Evolutionary conservation across 371 early-diverging fungal species (phyloP).

Genomic region (Batrachochytrium dendrobatidis): DNA sequence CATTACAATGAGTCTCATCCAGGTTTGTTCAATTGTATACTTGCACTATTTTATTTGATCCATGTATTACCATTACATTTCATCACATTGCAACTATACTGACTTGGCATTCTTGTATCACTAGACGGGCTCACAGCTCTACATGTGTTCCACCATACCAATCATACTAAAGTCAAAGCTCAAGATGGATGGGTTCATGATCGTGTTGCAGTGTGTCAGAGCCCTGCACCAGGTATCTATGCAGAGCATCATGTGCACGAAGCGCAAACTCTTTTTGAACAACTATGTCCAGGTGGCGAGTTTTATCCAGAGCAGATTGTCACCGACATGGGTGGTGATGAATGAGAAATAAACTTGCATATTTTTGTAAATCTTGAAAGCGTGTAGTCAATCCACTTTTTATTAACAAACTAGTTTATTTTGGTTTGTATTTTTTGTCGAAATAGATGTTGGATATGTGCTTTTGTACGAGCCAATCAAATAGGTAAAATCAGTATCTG

Average conservation of each 20-base stretch:
- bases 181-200: background rate
- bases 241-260: constrained; percentile 44
- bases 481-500: too few species aligned
- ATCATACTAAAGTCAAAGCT: background rate
- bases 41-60: too few species aligned
- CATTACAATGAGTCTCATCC: too few species aligned
- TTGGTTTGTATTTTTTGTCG: background rate
- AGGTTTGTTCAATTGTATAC: too few species aligned
- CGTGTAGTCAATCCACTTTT: background rate
- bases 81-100: too few species aligned
- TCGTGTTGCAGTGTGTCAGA: constrained; percentile 4
- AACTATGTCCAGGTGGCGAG: constrained; percentile 40
- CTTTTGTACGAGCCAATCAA: too few species aligned
- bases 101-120: constrained; percentile 13
- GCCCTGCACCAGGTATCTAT: constrained; percentile 20
- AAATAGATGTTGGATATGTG: too few species aligned
- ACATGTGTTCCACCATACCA: background rate
- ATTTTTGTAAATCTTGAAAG: background rate
- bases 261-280: constrained; percentile 42
- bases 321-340: too few species aligned
- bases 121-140: too few species aligned
- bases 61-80: background rate
- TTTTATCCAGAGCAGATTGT: constrained; percentile 38
- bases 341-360: background rate
- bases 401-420: constrained; percentile 1